Conservation (phyloP, 2,329 filamentous ascomycete species). For the Neofusicoccum ribis region DNA sequence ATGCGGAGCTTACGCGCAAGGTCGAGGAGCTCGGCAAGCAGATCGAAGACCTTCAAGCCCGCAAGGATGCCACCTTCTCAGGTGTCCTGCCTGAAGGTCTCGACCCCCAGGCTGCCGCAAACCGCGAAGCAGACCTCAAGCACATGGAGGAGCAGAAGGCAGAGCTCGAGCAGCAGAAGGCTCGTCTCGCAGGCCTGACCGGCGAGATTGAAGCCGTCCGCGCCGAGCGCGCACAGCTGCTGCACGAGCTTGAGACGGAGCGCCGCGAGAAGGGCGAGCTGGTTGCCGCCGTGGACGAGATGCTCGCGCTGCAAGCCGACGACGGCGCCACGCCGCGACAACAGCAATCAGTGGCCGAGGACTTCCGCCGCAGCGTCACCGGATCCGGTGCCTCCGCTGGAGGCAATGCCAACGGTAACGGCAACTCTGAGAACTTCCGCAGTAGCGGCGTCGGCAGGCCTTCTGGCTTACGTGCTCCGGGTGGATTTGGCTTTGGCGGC, state of each 20-base stretch:
- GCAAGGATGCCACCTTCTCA: slow-evolving; percentile 60
- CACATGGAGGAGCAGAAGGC: slow-evolving; percentile 64
- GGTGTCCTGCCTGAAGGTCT: slow-evolving; percentile 43
- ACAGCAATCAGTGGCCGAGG: slow-evolving; percentile 26
- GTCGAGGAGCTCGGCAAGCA: slow-evolving; percentile 70
- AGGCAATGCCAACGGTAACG: slow-evolving; percentile 15
- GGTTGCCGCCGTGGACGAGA: slow-evolving; percentile 78
- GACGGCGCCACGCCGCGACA: slow-evolving; percentile 32
- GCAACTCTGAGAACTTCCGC: not conserved
- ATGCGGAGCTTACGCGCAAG: slow-evolving; percentile 72
- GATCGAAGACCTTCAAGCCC: slow-evolving; percentile 70
- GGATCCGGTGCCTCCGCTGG: slow-evolving; percentile 24
- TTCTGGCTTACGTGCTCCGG: slow-evolving; percentile 64
- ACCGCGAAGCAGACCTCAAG: slow-evolving; percentile 44
- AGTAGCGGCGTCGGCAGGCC: slow-evolving; percentile 40
- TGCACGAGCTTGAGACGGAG: slow-evolving; percentile 69
- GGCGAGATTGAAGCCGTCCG: slow-evolving; percentile 71
- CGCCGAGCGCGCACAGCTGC: slow-evolving; percentile 66
- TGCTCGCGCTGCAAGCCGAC: slow-evolving; percentile 66
- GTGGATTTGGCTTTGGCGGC: slow-evolving; percentile 34
- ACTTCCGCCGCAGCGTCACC: slow-evolving; percentile 55
- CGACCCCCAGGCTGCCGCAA: not conserved
- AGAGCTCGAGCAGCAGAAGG: slow-evolving; percentile 68
- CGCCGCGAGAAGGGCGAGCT: slow-evolving; percentile 82
- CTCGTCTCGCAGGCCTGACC: slow-evolving; percentile 72